Evolutionary conservation across 208 protist species (phyloP).

Genomic region (Vickermania ingenoplastis): DNA sequence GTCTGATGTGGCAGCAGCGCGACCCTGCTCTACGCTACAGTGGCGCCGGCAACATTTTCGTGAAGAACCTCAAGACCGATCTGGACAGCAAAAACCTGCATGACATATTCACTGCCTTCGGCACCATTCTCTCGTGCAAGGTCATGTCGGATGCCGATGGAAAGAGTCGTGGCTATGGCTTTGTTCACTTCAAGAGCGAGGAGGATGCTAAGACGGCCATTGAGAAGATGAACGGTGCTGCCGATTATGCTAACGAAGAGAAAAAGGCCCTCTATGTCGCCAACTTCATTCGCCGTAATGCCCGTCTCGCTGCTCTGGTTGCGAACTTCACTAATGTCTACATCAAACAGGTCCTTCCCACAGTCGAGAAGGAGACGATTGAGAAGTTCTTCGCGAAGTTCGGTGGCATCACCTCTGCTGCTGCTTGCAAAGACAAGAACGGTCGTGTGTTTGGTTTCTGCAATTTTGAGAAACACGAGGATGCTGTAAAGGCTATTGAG

Average conservation of each 20-base stretch:
- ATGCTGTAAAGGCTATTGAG: conserved; percentile 91
- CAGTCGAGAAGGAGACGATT: conserved; percentile 86
- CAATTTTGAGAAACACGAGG: conserved; percentile 95
- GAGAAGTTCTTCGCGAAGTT: conserved; percentile 91
- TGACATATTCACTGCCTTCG: conserved; percentile 96
- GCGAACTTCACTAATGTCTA: conserved; percentile 98
- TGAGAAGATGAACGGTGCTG: conserved; percentile 94
- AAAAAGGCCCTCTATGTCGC: conserved; percentile 90
- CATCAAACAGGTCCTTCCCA: conserved; percentile 95
- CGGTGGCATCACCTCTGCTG: conserved; percentile 92
- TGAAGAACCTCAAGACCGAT: conserved; percentile 95
- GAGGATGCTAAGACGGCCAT: conserved; percentile 93
- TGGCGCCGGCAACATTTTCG: conserved; percentile 98
- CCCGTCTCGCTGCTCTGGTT: conserved; percentile 84
- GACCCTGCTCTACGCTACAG: conserved; percentile 97
- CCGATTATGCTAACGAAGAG: conserved; percentile 88
- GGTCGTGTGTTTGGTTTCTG: conserved; percentile 96
- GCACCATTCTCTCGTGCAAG: conserved; percentile 98
- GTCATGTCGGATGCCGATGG: conserved; percentile 88
- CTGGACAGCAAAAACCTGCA: conserved; percentile 97
- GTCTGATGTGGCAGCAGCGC: conserved; percentile 99
- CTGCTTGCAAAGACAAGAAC: conserved; percentile 83
- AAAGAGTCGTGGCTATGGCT: conserved; percentile 96
- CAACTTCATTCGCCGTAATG: conserved; percentile 94
- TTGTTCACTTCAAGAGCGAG: conserved; percentile 98